phyloP scores from a whole-genome alignment of 1,139 yeast genomes.

The Insectozyma bohioensis region DNA sequence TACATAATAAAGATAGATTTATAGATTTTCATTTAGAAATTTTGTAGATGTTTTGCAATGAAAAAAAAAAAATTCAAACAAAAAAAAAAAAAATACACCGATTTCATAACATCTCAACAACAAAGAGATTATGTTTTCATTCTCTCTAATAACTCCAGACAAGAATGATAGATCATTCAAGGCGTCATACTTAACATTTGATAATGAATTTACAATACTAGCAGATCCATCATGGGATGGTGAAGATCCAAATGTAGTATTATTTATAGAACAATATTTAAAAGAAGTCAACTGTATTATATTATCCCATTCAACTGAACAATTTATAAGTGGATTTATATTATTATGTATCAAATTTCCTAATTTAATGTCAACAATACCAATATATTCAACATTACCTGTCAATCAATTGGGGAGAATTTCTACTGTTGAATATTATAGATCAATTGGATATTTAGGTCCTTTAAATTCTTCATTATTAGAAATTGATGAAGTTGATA shows the following conservation, averaged over 20 bases:
- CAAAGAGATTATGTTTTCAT: constrained; percentile 35
- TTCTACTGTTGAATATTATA: constrained; percentile 76
- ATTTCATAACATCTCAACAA: neutral
- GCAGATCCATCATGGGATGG: constrained; percentile 82
- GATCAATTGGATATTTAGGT: constrained; percentile 73
- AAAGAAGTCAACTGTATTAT: constrained; percentile 65
- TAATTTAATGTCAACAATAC: constrained; percentile 58
- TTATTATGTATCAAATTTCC: constrained; percentile 64
- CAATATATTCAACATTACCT: constrained; percentile 86
- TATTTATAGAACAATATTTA: constrained; percentile 45
- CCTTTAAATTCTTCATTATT: constrained; percentile 62
- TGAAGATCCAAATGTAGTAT: constrained; percentile 30
- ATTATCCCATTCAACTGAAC: constrained; percentile 82
- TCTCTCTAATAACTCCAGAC: constrained; percentile 37
- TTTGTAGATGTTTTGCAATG: no score
- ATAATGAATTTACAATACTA: constrained; percentile 48
- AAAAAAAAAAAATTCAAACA: no score
- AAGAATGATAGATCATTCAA: constrained; percentile 33
- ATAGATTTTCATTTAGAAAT: no score
- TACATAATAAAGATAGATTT: no score
- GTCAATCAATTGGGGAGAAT: constrained; percentile 84
- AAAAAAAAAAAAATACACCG: no score
- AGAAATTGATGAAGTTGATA: constrained; percentile 76
- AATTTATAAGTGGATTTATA: constrained; percentile 80
- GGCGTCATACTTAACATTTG: constrained; percentile 46